Evolutionary conservation across 768 basidiomycete species (phyloP).

Genomic region (Lactarius evosmus): DNA sequence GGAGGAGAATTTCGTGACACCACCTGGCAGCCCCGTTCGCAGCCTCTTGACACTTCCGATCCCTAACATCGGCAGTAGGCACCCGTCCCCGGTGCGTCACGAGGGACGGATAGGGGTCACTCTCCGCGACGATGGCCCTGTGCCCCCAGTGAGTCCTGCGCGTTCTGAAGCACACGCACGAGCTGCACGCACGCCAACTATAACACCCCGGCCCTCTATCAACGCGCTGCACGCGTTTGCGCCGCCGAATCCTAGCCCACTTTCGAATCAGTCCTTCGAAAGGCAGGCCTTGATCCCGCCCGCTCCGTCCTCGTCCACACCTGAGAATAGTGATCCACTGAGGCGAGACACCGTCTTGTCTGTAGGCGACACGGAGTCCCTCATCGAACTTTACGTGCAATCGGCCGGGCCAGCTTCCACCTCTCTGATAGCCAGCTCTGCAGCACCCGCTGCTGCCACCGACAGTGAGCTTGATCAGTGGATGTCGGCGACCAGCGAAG

Average conservation of each 20-base stretch:
- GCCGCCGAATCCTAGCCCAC: constrained; percentile 28
- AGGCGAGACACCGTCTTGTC: constrained; percentile 23
- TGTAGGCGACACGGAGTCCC: constrained; percentile 22
- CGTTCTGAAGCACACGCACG: constrained; percentile 16
- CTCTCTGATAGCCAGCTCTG: not conserved
- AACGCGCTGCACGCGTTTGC: constrained; percentile 19
- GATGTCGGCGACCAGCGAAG: not conserved
- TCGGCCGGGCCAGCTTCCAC: constrained; percentile 2
- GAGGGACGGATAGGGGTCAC: constrained; percentile 17
- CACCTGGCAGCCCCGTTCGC: constrained; percentile 22
- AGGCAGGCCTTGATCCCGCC: not conserved
- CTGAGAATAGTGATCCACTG: not conserved
- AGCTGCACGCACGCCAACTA: constrained; percentile 2
- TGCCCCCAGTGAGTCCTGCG: constrained; percentile 11
- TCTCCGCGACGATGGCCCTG: constrained; percentile 23
- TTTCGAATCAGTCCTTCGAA: constrained; percentile 25
- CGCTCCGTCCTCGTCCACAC: not conserved
- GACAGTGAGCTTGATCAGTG: not conserved
- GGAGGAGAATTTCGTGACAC: constrained; percentile 23
- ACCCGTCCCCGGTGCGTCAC: constrained; percentile 22
- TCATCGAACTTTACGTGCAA: constrained; percentile 29
- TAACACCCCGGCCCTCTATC: constrained; percentile 16
- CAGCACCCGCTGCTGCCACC: not conserved
- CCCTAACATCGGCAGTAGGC: constrained; percentile 13
- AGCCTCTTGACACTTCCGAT: constrained; percentile 9